Base-by-base conservation (phyloP, 108 stramenopile genomes). In the Pseudonitzschia delicatissima region DNA sequence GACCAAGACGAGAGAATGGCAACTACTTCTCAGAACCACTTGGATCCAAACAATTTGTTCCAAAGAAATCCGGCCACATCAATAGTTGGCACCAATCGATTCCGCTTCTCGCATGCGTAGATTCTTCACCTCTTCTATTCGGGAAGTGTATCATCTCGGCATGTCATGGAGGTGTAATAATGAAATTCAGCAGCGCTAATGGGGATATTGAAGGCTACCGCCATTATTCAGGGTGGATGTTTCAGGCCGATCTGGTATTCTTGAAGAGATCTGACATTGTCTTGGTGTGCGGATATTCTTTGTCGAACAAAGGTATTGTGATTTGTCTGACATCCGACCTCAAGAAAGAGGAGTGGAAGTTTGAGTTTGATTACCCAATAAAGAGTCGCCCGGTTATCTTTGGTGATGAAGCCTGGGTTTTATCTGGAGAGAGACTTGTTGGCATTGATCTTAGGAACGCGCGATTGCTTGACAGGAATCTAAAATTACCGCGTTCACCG, bases 131-230 rank as follows among this genome's bases (percentile, higher is more conserved):
- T 11, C 45, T 69, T 23, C 17, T 74, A 2, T 5, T 59, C 9
- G 66, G 36, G 4, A 31, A 28, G 11, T 62, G 32, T 7, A 33
- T 69, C 20, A 68, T 64, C 58, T 63, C 64, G 17, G 78, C 73
- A 25, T 79, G 78, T 55, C 78, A 79, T 34, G 78, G 78, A 26
- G 78, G 78, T 17, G 68, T 70, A 5, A 65, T 79, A 26, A 3
- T 65, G 4, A 65, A 65, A 23, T 74, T 53, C 53, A 39, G 21
- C 25, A 9, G 25, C 4, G 29, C 5, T 21, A 40, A 39, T 45
- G 31, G 42, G 20, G 37, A 29, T 2, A 20, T 66, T n/a, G 64
- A 53, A 18, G 33, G 35, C 37, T 26, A 33, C 13, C 59, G 67
- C 25, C 37, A 64, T 35, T 47, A 27, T 15, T 39, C 51, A 23